phyloP scores from a whole-genome alignment of 371 early-diverging fungal species.

The Mortierella sp. region DNA sequence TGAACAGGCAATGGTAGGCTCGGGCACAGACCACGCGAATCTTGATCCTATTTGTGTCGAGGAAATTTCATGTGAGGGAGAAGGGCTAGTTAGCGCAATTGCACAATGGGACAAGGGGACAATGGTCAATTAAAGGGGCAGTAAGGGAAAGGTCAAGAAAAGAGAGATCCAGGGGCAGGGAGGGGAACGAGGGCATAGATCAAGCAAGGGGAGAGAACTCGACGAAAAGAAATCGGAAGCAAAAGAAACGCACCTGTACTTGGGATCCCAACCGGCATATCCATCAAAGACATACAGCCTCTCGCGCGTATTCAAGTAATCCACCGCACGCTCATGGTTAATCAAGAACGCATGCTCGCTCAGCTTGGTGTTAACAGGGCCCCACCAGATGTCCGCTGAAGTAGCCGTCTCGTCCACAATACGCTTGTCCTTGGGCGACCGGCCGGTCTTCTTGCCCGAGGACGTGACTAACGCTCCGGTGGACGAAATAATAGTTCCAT shows the following conservation, averaged over 20 bases:
- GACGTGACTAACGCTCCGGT: conserved; percentile 92
- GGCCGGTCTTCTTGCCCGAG: conserved; percentile 93
- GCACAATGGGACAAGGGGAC: not conserved
- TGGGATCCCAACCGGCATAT: conserved; percentile 95
- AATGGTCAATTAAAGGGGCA: not conserved
- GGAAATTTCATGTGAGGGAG: conserved; percentile 1
- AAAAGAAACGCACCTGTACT: conserved; percentile 74
- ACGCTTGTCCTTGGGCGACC: conserved; percentile 95
- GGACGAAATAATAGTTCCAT: conserved; percentile 90
- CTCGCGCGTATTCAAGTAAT: conserved; percentile 95
- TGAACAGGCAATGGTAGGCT: conserved; percentile 97
- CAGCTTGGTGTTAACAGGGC: conserved; percentile 96
- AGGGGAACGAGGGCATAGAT: not conserved
- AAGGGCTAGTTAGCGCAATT: not conserved
- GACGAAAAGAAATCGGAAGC: not conserved
- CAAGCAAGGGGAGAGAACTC: not conserved
- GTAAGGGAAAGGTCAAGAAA: not conserved
- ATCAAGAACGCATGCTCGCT: conserved; percentile 90
- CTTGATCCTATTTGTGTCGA: conserved; percentile 71
- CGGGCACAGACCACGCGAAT: conserved; percentile 95
- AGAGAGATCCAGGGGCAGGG: not conserved
- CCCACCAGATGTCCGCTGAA: conserved; percentile 95
- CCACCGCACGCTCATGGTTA: conserved; percentile 96
- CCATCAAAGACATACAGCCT: conserved; percentile 97
- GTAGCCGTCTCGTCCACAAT: conserved; percentile 92